These are phyloP conservation scores for Curvularia sp. DNA, from an alignment of 2,329 filamentous ascomycete species.

Conservation along the genomic window DNA sequence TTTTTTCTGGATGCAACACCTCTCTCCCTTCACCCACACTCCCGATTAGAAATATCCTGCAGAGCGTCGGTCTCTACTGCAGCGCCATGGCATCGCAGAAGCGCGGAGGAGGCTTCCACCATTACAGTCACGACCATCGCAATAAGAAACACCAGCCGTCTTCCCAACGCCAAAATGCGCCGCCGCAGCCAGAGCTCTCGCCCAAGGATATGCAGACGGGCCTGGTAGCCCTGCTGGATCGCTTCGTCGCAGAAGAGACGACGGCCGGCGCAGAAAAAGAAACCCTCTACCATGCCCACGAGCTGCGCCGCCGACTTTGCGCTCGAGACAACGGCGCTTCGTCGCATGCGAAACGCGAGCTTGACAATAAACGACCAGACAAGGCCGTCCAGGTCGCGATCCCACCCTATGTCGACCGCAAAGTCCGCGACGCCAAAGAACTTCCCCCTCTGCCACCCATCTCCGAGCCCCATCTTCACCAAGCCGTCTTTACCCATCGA, in stretches of 20 bases:
- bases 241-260: constrained; percentile 39
- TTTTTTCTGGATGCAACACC: neutral
- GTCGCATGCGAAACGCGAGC: constrained; percentile 59
- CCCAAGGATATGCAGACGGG: constrained; percentile 38
- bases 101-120: constrained; percentile 29
- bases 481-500: constrained; percentile 70
- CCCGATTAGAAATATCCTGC: neutral
- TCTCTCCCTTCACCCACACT: neutral
- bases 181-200: constrained; percentile 24
- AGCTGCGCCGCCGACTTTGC: constrained; percentile 38
- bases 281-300: constrained; percentile 38
- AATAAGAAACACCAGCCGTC: constrained; percentile 7
- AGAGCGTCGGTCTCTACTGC: neutral
- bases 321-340: constrained; percentile 47
- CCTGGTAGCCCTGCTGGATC: constrained; percentile 40
- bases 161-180: constrained; percentile 11
- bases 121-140: constrained; percentile 24
- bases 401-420: constrained; percentile 38
- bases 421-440: constrained; percentile 39
- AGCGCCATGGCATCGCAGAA: constrained; percentile 32
- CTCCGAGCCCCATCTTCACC: constrained; percentile 64
- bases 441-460: constrained; percentile 69
- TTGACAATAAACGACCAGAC: constrained; percentile 40
- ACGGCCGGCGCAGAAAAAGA: constrained; percentile 33
- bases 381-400: constrained; percentile 28